phyloP scores from a whole-genome alignment of 164 flowering plant genomes.

The Saururus chinensis region DNA sequence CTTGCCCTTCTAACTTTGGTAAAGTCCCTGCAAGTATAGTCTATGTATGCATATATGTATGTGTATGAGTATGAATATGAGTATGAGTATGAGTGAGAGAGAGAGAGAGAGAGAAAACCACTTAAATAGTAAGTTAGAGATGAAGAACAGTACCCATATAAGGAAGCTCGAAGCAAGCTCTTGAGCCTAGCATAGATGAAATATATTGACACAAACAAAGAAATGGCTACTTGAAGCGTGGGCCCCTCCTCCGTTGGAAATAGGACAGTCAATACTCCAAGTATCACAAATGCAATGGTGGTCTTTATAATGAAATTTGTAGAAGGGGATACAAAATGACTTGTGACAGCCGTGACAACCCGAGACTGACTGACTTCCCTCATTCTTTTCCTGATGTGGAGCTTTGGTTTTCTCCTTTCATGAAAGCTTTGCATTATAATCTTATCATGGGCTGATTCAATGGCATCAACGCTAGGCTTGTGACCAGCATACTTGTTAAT shows the following conservation, averaged over 20 bases:
- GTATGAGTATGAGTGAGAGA: no score
- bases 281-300: conserved; percentile 46
- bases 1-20: background rate
- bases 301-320: conserved; percentile 57
- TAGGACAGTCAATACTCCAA: conserved; percentile 75
- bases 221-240: conserved; percentile 86
- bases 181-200: conserved; percentile 71
- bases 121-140: background rate
- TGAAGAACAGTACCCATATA: conserved; percentile 52
- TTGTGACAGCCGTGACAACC: conserved; percentile 48
- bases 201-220: conserved; percentile 61
- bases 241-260: conserved; percentile 98
- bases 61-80: no score
- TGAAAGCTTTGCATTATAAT: conserved; percentile 90
- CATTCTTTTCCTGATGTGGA: conserved; percentile 73
- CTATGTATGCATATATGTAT: no score
- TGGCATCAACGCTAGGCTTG: conserved; percentile 83
- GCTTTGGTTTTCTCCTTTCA: conserved; percentile 80
- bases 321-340: conserved; percentile 73
- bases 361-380: conserved; percentile 63
- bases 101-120: no score
- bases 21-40: background rate
- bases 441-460: conserved; percentile 95
- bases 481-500: conserved; percentile 72
- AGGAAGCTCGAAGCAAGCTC: conserved; percentile 60